Conservation (phyloP, 2,329 filamentous ascomycete genomes). For the Lasiodiplodia theobromae region DNA sequence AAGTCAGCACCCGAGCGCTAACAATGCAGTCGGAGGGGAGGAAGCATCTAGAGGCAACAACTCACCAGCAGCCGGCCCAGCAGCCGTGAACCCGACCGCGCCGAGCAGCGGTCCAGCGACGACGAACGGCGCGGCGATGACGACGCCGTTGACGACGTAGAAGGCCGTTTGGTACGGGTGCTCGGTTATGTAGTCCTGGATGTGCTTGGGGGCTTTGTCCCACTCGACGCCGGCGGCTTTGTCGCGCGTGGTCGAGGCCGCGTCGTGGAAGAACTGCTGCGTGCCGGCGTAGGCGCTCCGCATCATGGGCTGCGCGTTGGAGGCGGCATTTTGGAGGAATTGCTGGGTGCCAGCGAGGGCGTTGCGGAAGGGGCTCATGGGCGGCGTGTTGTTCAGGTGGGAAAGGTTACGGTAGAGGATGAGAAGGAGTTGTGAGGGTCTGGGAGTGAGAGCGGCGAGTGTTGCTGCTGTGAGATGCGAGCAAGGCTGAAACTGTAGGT, state of each 20-base stretch:
- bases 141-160: slow-evolving; percentile 36
- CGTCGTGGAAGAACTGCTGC: neutral
- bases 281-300: neutral
- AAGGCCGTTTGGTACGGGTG: slow-evolving; percentile 40
- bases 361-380: too few species aligned
- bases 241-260: neutral
- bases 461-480: too few species aligned
- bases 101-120: slow-evolving; percentile 36
- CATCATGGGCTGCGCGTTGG: neutral
- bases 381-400: too few species aligned
- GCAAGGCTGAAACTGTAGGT: too few species aligned
- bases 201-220: neutral
- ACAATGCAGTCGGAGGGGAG: too few species aligned
- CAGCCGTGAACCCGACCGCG: slow-evolving; percentile 36
- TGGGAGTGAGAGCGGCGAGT: too few species aligned
- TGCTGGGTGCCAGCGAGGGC: too few species aligned
- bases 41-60: too few species aligned
- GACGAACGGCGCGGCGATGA: slow-evolving; percentile 36
- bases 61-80: slow-evolving; percentile 37
- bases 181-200: slow-evolving; percentile 28
- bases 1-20: too few species aligned
- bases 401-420: too few species aligned
- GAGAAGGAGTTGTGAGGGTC: too few species aligned
- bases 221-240: neutral
- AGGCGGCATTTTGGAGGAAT: too few species aligned